Base-by-base conservation (phyloP, 768 basidiomycete genomes). In the Collybia nuda region DNA sequence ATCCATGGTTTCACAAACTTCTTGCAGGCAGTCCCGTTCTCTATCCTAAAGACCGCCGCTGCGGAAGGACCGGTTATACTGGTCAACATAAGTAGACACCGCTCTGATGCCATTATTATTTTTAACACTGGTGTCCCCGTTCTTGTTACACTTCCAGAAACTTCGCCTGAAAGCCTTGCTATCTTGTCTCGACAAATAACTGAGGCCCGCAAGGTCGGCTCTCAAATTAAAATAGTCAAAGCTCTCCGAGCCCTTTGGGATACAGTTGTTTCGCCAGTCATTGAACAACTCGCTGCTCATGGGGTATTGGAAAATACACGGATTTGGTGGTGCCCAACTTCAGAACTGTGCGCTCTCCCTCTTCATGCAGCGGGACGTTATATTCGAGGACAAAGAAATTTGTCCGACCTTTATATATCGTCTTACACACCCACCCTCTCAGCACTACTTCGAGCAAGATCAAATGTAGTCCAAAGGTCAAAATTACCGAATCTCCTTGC, bases 281-380 rank as follows among this genome's bases (percentile, higher is more conserved):
- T n/a, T 2, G 39, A 40, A 5, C 9, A 40, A 26, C 47, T 48
- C 17, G 15, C 12, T 11, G 35, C 15, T 21, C 44, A 24, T 40
- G 47, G 37, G 35, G 50, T 53, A 17, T 21, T 19, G 19, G 43
- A 29, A 28, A 23, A 38, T 29, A 19, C 52, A 29, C 62, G 57
- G 17, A 28, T 64, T 11, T 61, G 58, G 56, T 68, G 67, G 67
- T 67, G 61, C 40, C 55, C 62, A 15, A 62, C 65, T 23, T 62
- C 62, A 19, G 44, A 45, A 8, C 62, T 74, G 42, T 38, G 37
- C 62, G n/a, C 50, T 29, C 40, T 59, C 11, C 58, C 58, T 7
- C 46, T 59, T 19, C 58, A 59, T 47, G 58, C 58, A 14, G 55
- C 58, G 9, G 55, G 58, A 6, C 41, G 32, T 15, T 54, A 56